These are phyloP conservation scores for Scedosporium aurantiacum DNA, from an alignment of 2,329 filamentous ascomycete genomes.

Conservation along the genomic window DNA sequence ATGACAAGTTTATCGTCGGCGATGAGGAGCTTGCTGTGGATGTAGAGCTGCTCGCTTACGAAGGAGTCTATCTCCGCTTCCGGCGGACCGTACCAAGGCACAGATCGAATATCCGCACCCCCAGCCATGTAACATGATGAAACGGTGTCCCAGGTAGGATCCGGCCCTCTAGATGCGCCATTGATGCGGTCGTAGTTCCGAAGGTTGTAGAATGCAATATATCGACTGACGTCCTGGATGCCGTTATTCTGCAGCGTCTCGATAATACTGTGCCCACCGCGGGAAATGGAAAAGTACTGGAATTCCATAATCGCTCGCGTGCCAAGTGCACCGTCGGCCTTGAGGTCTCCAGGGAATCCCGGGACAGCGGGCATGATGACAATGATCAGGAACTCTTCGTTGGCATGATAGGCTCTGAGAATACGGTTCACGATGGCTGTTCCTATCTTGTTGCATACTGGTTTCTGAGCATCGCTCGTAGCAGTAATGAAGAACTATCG, in stretches of 20 bases:
- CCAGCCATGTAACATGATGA: slow-evolving; percentile 74
- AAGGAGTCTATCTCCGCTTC: slow-evolving; percentile 49
- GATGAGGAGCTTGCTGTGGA: slow-evolving; percentile 62
- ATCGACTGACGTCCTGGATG: slow-evolving; percentile 55
- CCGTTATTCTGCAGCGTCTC: slow-evolving; percentile 59
- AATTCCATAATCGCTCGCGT: slow-evolving; percentile 84
- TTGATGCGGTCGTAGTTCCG: slow-evolving; percentile 80
- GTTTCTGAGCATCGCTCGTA: slow-evolving; percentile 56
- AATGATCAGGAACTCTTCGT: slow-evolving; percentile 62
- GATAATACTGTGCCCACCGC: slow-evolving; percentile 67
- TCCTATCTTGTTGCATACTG: slow-evolving; percentile 68
- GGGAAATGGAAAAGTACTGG: slow-evolving; percentile 70
- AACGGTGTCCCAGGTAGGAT: slow-evolving; percentile 61
- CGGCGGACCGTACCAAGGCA: slow-evolving; percentile 43
- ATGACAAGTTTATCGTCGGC: slow-evolving; percentile 75
- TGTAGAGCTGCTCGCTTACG: slow-evolving; percentile 52
- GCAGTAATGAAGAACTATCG: slow-evolving; percentile 75
- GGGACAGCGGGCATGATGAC: slow-evolving; percentile 72
- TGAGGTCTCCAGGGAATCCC: slow-evolving; percentile 71
- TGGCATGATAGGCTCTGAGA: slow-evolving; percentile 53
- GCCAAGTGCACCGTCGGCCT: slow-evolving; percentile 59
- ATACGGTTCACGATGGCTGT: slow-evolving; percentile 70
- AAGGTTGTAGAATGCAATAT: slow-evolving; percentile 78
- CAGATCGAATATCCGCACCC: slow-evolving; percentile 54
- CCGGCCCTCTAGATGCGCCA: slow-evolving; percentile 41